Evolutionary conservation across 108 stramenopile genomes (phyloP), one percentile per base, ranked within the genome.

Genomic region (Cyclotella atomus): DNA sequence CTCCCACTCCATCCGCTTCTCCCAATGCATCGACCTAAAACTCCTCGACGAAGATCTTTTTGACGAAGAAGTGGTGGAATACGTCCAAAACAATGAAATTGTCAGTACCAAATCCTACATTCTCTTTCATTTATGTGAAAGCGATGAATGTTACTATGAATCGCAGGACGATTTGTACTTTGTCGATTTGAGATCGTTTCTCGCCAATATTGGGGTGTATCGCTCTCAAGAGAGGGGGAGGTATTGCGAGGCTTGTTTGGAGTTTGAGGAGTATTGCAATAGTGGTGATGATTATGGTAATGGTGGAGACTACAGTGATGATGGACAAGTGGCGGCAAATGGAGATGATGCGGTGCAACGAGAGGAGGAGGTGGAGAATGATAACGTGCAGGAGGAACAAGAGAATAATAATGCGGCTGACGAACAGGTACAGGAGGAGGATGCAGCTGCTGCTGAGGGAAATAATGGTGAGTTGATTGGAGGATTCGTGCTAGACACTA

Each of bases 211-310:
- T 34, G 84, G 75, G 14, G 64, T 62, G 57, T 87, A 83, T 67
- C 65, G 77, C 19, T 79, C 80, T 20, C 83, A 75, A 56, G 73
- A 73, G 62, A 64, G 75, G 21, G 68, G 67, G 10, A 41, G 68
- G 27, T 87, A 87, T 72, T 89, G 88, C 59, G 73, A 83, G 53
- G 83, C 71, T 21, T 89, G 88, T 70, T 57, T 81, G 20, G 64
- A 72, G 43, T 85, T 68, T 70, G 71, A 73, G 24, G 85, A 87
- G 34, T 85, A 82, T 75, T 87, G 86, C 62, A 67, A 78, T 33
- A 35, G 68, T 2, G 78, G 44, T n/a, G 66, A 75, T 29, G 74
- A 75, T 47, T 59, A 55, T 2, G 71, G 77, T 29, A 70, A 53
- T 21, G 77, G 59, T 25, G 56, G 54, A 17, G 65, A 55, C n/a